Evolutionary conservation across 2,329 filamentous ascomycete species (phyloP).

Genomic region (Penicillium sp.): DNA sequence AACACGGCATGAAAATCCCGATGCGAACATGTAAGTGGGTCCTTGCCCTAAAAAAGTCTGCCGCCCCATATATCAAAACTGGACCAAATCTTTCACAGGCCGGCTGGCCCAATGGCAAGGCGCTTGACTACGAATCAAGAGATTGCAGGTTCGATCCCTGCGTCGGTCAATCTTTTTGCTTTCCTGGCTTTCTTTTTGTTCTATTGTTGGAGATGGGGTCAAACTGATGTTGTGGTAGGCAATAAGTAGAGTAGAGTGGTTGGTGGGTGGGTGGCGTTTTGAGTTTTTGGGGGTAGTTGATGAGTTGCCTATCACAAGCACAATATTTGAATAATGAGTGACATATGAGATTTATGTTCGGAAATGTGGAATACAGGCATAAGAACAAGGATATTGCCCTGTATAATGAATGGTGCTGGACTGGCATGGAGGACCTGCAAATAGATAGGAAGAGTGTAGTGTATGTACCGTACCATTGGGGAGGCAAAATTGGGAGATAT

Average conservation of each 20-base stretch:
- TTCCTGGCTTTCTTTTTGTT: background rate
- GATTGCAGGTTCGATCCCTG: slow-evolving; percentile 51
- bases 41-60: slow-evolving; percentile 1
- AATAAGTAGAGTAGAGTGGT: background rate
- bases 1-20: background rate
- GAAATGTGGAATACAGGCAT: background rate
- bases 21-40: background rate
- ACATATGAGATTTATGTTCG: background rate
- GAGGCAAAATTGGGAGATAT: background rate
- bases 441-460: background rate
- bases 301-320: background rate
- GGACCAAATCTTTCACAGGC: slow-evolving; percentile 6
- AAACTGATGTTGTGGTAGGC: no score
- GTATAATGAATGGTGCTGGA: background rate
- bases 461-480: background rate
- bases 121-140: slow-evolving; percentile 55
- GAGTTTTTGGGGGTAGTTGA: background rate
- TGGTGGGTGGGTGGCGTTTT: background rate
- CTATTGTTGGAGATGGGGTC: background rate
- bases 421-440: background rate
- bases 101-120: slow-evolving; percentile 51
- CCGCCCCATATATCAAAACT: background rate
- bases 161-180: slow-evolving; percentile 36
- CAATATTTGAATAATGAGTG: no score
- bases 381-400: background rate